Evolutionary conservation across 2,329 filamentous ascomycete genomes (phyloP).

Genomic region (Pseudonectria foliicola): DNA sequence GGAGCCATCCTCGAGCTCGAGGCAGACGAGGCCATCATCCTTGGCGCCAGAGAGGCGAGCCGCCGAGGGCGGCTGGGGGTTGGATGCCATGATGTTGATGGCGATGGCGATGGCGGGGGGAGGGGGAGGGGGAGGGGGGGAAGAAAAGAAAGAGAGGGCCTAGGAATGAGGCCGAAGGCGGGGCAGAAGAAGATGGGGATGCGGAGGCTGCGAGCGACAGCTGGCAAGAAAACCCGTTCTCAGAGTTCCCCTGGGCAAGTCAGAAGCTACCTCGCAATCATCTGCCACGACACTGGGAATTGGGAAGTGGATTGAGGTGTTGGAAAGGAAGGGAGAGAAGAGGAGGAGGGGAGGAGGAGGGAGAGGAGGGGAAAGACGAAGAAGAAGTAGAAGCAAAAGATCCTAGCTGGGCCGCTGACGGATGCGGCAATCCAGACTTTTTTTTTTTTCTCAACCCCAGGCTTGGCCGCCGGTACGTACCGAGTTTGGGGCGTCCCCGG

Average conservation of each 20-base stretch:
- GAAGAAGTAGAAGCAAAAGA: slow-evolving; percentile 12
- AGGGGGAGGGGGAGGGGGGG: too few species aligned
- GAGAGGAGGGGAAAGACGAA: slow-evolving; percentile 11
- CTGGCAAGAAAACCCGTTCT: slow-evolving; percentile 32
- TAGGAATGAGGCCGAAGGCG: slow-evolving; percentile 16
- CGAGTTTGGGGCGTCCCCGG: slow-evolving; percentile 8
- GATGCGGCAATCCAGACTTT: slow-evolving; percentile 10
- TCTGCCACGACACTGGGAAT: slow-evolving; percentile 24
- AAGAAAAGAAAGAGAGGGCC: too few species aligned
- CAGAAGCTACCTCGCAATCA: slow-evolving; percentile 33
- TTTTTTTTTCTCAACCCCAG: slow-evolving; percentile 19
- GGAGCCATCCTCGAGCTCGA: slow-evolving; percentile 88
- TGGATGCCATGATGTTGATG: slow-evolving; percentile 25
- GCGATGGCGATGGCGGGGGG: slow-evolving; percentile 9
- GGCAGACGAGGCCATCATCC: slow-evolving; percentile 63
- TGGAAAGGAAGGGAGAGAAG: slow-evolving; percentile 11
- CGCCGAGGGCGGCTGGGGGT: slow-evolving; percentile 48
- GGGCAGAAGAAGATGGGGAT: slow-evolving; percentile 22
- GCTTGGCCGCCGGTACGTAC: slow-evolving; percentile 6
- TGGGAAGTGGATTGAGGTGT: too few species aligned
- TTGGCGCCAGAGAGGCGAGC: slow-evolving; percentile 46
- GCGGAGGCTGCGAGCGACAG: slow-evolving; percentile 26
- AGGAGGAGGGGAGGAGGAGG: slow-evolving; percentile 14
- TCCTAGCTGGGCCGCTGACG: slow-evolving; percentile 10
- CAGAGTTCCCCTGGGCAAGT: slow-evolving; percentile 30